Conservation (phyloP, 768 basidiomycete species). For the Calvatia gigantea region DNA sequence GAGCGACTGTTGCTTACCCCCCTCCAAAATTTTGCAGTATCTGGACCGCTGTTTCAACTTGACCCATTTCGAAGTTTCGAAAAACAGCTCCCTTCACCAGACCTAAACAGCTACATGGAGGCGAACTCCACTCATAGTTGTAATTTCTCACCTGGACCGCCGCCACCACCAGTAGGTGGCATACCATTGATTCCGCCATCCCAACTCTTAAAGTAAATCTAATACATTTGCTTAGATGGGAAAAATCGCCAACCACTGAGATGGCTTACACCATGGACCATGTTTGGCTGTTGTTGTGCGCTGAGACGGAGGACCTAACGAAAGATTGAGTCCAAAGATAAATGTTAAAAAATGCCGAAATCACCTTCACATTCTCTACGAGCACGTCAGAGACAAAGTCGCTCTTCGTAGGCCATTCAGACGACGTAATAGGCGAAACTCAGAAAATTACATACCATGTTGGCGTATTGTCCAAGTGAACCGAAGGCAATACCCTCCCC, state of each 20-base stretch:
- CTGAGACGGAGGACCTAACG: slow-evolving; percentile 44
- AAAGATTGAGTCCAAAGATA: background rate
- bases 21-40: slow-evolving; percentile 51
- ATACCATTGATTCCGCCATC: slow-evolving; percentile 45
- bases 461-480: slow-evolving; percentile 53
- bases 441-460: slow-evolving; percentile 32
- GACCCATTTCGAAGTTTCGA: slow-evolving; percentile 41
- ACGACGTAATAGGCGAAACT: background rate
- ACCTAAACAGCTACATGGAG: slow-evolving; percentile 27
- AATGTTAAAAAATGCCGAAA: background rate
- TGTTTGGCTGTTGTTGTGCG: slow-evolving; percentile 49
- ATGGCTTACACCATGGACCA: slow-evolving; percentile 43
- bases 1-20: background rate
- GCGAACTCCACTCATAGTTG: no score
- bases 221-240: background rate
- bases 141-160: no score
- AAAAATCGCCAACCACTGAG: background rate
- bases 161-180: slow-evolving; percentile 57
- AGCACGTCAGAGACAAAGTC: slow-evolving; percentile 52
- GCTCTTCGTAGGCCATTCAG: slow-evolving; percentile 25
- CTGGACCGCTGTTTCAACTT: slow-evolving; percentile 42
- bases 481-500: slow-evolving; percentile 62
- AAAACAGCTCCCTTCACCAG: slow-evolving; percentile 40
- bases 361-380: slow-evolving; percentile 44
- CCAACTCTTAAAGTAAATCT: slow-evolving; percentile 61